Evolutionary conservation across 495 filamentous ascomycete genomes (phyloP).

Genomic region (Penicillium manginii): DNA sequence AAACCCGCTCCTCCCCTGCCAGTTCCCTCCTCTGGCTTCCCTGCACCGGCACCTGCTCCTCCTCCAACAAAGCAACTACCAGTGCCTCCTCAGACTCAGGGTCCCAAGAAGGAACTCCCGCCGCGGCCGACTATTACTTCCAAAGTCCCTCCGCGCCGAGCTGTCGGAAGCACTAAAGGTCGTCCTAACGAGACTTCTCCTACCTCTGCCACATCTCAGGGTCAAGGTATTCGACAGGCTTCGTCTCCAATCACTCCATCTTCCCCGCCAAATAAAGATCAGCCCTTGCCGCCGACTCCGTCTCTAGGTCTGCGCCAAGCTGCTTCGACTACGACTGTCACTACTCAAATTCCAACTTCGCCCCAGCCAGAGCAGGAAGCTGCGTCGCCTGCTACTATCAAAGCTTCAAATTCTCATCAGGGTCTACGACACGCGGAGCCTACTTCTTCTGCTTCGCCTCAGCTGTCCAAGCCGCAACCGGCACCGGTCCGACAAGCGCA

Average conservation of each 20-base stretch:
- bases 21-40: constrained; percentile 11
- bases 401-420: background rate
- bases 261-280: background rate
- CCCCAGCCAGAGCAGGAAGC: background rate
- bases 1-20: background rate
- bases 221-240: constrained; percentile 10
- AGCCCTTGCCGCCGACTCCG: constrained; percentile 1
- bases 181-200: background rate
- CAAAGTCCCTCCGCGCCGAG: constrained; percentile 15
- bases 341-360: background rate
- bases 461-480: background rate
- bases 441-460: background rate
- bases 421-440: background rate
- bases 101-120: constrained; percentile 20
- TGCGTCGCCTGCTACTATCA: background rate
- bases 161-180: constrained; percentile 13
- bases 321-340: background rate
- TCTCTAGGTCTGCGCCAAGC: constrained; percentile 2
- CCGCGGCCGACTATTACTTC: constrained; percentile 15
- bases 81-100: constrained; percentile 16
- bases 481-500: constrained; percentile 1
- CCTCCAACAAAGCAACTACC: constrained; percentile 42
- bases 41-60: constrained; percentile 15
- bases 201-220: constrained; percentile 1
- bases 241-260: background rate